phyloP scores from a whole-genome alignment of 495 filamentous ascomycete genomes.

The Delitschia confertaspora region DNA sequence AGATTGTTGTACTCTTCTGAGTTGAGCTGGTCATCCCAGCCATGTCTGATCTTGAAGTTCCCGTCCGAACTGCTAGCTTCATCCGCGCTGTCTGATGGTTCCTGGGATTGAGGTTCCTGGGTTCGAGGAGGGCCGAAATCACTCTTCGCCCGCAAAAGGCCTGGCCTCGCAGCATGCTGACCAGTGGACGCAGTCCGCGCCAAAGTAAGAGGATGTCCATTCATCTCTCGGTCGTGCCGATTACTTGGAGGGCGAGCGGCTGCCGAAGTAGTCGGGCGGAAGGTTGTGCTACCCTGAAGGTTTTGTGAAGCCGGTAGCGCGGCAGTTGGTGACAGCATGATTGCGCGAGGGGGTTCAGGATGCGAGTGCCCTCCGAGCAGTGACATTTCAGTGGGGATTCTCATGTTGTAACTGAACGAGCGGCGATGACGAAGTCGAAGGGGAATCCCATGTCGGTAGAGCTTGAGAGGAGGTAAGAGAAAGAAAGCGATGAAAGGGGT shows the following conservation, averaged over 20 bases:
- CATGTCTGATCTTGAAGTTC: conserved; percentile 44
- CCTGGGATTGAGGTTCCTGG: background rate
- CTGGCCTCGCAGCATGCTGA: conserved; percentile 33
- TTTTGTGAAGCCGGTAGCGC: conserved; percentile 10
- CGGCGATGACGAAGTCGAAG: conserved; percentile 7
- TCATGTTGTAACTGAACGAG: conserved; percentile 16
- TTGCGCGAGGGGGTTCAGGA: conserved; percentile 11
- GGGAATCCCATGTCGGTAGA: conserved; percentile 20
- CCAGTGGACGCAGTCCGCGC: conserved; percentile 5
- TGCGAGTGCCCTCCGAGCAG: conserved; percentile 14
- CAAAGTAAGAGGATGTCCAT: conserved; percentile 10
- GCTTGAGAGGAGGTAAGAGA: background rate
- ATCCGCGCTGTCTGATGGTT: conserved; percentile 13
- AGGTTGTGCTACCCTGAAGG: background rate
- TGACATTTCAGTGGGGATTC: conserved; percentile 20
- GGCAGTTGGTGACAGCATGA: too few relatives aligned
- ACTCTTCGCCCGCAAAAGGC: conserved; percentile 60
- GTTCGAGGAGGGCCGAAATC: conserved; percentile 52
- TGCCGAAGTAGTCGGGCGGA: conserved; percentile 16
- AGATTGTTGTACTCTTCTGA: conserved; percentile 49
- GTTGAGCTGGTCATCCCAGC: conserved; percentile 61
- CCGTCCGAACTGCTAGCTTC: conserved; percentile 31
- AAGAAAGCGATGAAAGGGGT: background rate
- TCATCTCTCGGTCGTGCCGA: conserved; percentile 6
- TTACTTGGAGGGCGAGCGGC: background rate